Conservation (phyloP, 306 rosid species). For the Cucumis cinereus region DNA sequence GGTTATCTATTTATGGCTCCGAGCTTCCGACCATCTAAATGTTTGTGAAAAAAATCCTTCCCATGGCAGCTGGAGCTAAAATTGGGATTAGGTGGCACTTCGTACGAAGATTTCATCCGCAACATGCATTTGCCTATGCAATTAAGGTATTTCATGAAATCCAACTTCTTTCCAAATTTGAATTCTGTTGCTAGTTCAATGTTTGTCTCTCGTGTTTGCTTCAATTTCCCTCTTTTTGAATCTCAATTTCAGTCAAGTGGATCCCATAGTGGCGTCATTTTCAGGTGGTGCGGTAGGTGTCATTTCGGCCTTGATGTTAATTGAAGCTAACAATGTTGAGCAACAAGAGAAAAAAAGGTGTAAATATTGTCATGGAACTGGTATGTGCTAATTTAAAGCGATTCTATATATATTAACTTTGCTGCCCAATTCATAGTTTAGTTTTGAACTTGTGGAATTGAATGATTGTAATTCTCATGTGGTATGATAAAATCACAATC, state of each 20-base stretch:
- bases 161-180: neutral
- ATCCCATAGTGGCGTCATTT: conserved; percentile 94
- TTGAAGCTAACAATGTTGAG: conserved; percentile 87
- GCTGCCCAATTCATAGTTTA: neutral
- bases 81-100: conserved; percentile 83
- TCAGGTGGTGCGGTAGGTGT: conserved; percentile 98
- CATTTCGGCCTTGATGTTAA: conserved; percentile 81
- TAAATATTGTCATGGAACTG: conserved; percentile 88
- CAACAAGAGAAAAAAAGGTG: conserved; percentile 90
- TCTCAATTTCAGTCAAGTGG: conserved; percentile 67
- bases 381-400: conserved; percentile 21
- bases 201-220: neutral
- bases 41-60: conserved; percentile 5
- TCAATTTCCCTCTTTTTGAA: conserved; percentile 10
- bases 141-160: conserved; percentile 41
- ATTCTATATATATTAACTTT: neutral
- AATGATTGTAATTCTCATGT: neutral
- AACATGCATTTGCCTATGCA: conserved; percentile 79
- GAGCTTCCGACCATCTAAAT: neutral
- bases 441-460: neutral
- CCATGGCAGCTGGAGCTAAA: conserved; percentile 75
- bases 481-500: neutral
- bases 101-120: conserved; percentile 91
- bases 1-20: neutral
- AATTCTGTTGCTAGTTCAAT: conserved; percentile 1